These are phyloP conservation scores for Periconia macrospinosa DNA, from an alignment of 2,329 filamentous ascomycete species.

Conservation along the genomic window DNA sequence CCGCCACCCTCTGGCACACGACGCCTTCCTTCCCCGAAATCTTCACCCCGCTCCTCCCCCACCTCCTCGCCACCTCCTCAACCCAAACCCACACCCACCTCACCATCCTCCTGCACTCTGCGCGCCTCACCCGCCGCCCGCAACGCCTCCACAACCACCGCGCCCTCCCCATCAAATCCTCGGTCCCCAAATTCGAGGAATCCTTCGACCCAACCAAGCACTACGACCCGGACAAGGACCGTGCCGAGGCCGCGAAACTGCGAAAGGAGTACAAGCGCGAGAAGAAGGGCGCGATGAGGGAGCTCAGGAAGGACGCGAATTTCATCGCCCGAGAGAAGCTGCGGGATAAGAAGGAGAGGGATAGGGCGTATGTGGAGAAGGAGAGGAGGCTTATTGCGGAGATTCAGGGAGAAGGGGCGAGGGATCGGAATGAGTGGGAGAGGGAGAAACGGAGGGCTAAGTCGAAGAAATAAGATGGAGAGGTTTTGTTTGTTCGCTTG, in stretches of 20 bases:
- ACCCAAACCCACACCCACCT: slow-evolving; percentile 64
- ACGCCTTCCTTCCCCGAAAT: slow-evolving; percentile 79
- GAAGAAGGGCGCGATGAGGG: slow-evolving; percentile 89
- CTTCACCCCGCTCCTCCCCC: slow-evolving; percentile 62
- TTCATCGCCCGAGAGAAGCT: slow-evolving; percentile 92
- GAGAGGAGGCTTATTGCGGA: slow-evolving; percentile 88
- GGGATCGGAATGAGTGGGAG: slow-evolving; percentile 86
- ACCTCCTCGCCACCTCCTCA: slow-evolving; percentile 35
- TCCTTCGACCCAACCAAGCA: slow-evolving; percentile 92
- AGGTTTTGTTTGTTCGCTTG: no score
- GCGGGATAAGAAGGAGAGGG: slow-evolving; percentile 88
- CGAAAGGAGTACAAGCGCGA: slow-evolving; percentile 92
- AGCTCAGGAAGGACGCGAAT: slow-evolving; percentile 91
- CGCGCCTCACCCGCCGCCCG: slow-evolving; percentile 70
- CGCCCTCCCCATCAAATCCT: slow-evolving; percentile 83
- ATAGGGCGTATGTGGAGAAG: slow-evolving; percentile 94
- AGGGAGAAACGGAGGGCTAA: slow-evolving; percentile 78
- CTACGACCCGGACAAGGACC: slow-evolving; percentile 93
- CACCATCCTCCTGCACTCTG: slow-evolving; percentile 60
- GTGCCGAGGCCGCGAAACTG: slow-evolving; percentile 81
- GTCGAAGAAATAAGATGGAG: slow-evolving; percentile 4
- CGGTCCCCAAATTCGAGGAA: slow-evolving; percentile 94
- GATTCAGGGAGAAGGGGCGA: slow-evolving; percentile 92
- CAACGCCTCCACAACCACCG: slow-evolving; percentile 87
- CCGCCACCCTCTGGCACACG: slow-evolving; percentile 72